Evolutionary conservation across 1,284 basidiomycete genomes (phyloP).

Genomic region (Pyrrhoderma noxium): DNA sequence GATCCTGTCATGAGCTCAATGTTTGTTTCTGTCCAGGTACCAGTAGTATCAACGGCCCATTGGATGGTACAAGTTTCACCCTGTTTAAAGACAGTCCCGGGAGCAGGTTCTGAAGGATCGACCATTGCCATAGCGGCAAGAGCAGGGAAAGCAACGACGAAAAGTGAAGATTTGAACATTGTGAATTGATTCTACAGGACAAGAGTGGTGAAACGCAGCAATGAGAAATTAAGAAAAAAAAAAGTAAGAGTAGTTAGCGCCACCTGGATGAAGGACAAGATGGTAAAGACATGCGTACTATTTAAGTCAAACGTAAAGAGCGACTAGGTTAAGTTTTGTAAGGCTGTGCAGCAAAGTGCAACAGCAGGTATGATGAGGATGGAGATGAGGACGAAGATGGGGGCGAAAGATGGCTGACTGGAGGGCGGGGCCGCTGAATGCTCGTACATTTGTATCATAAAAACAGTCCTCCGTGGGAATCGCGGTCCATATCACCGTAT

Average conservation of each 20-base stretch:
- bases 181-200: slow-evolving; percentile 13
- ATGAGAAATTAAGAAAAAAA: too few relatives aligned
- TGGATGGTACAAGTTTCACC: slow-evolving; percentile 45
- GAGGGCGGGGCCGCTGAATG: too few relatives aligned
- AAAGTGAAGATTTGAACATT: slow-evolving; percentile 38
- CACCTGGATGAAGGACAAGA: too few relatives aligned
- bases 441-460: too few relatives aligned
- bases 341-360: too few relatives aligned
- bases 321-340: not conserved
- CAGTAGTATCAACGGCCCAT: slow-evolving; percentile 51
- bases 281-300: not conserved
- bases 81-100: slow-evolving; percentile 47
- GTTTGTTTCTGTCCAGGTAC: slow-evolving; percentile 55
- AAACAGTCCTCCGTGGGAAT: too few relatives aligned
- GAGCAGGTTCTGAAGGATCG: slow-evolving; percentile 46
- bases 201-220: not conserved
- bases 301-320: slow-evolving; percentile 6
- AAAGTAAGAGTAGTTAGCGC: too few relatives aligned
- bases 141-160: slow-evolving; percentile 36
- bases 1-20: slow-evolving; percentile 77
- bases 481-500: too few relatives aligned
- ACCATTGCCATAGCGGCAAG: slow-evolving; percentile 41
- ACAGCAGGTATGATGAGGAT: too few relatives aligned
- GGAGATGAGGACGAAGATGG: too few relatives aligned
- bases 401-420: too few relatives aligned